Evolutionary conservation across 2,329 filamentous ascomycete species (phyloP).

Genomic region (Penicillium sp.): DNA sequence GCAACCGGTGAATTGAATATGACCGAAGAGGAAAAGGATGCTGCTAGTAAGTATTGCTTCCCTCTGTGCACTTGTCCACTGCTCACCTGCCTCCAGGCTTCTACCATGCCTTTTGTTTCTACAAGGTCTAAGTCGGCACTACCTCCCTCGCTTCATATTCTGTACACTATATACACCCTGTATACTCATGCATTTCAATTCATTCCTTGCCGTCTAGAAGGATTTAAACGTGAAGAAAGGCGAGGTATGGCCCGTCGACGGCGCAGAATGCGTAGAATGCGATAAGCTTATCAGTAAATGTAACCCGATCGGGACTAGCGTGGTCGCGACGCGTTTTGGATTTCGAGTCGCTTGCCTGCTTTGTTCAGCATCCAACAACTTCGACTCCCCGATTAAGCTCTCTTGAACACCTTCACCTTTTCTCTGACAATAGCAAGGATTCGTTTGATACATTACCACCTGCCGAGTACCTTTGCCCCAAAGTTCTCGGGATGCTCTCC

Average conservation of each 20-base stretch:
- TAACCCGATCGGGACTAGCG: constrained; percentile 34
- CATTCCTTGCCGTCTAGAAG: neutral
- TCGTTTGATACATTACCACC: neutral
- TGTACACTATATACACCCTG: neutral
- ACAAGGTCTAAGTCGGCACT: constrained; percentile 67
- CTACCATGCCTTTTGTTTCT: constrained; percentile 95
- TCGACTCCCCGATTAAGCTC: neutral
- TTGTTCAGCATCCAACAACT: constrained; percentile 8
- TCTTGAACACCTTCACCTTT: too few species aligned
- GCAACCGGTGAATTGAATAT: constrained; percentile 67
- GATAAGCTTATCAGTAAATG: constrained; percentile 22
- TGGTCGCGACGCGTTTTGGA: constrained; percentile 28
- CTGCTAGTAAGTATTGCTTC: constrained; percentile 56
- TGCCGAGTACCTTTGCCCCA: neutral
- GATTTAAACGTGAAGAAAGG: neutral
- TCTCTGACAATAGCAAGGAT: neutral
- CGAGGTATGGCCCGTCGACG: neutral
- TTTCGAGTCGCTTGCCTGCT: constrained; percentile 8
- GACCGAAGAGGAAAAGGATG: constrained; percentile 85
- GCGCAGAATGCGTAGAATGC: neutral
- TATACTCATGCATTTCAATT: neutral
- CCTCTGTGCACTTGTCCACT: neutral
- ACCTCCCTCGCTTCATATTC: neutral
- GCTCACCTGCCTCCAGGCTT: constrained; percentile 52
- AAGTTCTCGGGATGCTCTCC: constrained; percentile 5